These are phyloP conservation scores for Suillus brevipes DNA, from an alignment of 768 basidiomycete species.

Conservation along the genomic window DNA sequence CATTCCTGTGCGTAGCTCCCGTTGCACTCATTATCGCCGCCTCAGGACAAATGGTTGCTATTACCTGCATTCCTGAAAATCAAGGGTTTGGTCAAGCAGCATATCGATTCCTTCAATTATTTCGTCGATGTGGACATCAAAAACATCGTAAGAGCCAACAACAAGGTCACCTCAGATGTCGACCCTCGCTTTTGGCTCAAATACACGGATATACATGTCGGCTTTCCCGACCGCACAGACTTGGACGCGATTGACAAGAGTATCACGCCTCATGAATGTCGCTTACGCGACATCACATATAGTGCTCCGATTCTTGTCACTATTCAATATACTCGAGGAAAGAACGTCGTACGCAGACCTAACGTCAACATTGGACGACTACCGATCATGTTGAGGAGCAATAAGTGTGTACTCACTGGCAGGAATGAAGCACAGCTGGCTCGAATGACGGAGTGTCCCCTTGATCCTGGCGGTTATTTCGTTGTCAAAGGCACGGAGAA, in stretches of 20 bases:
- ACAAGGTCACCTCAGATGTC: constrained; percentile 93
- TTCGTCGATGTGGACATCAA: constrained; percentile 98
- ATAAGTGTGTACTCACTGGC: constrained; percentile 87
- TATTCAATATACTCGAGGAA: constrained; percentile 92
- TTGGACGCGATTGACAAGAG: constrained; percentile 72
- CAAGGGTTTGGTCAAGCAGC: constrained; percentile 98
- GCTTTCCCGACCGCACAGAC: constrained; percentile 88
- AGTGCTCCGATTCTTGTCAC: constrained; percentile 91
- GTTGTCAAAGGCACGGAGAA: constrained; percentile 99
- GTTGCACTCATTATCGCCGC: constrained; percentile 5
- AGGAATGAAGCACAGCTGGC: constrained; percentile 80
- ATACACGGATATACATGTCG: constrained; percentile 94
- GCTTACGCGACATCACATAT: constrained; percentile 93
- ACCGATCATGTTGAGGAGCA: constrained; percentile 96
- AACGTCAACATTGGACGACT: constrained; percentile 89
- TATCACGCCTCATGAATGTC: constrained; percentile 96
- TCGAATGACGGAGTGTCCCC: constrained; percentile 94
- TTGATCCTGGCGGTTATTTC: constrained; percentile 99
- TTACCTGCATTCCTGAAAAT: constrained; percentile 96
- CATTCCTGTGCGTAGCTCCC: constrained; percentile 6
- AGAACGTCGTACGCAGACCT: constrained; percentile 76
- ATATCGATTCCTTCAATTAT: constrained; percentile 98
- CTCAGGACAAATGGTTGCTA: constrained; percentile 96
- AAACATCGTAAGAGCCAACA: constrained; percentile 92
- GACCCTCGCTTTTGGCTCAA: constrained; percentile 97